Evolutionary conservation across 192 early-diverging fungal genomes (phyloP).

Genomic region (Coemansia sp.): DNA sequence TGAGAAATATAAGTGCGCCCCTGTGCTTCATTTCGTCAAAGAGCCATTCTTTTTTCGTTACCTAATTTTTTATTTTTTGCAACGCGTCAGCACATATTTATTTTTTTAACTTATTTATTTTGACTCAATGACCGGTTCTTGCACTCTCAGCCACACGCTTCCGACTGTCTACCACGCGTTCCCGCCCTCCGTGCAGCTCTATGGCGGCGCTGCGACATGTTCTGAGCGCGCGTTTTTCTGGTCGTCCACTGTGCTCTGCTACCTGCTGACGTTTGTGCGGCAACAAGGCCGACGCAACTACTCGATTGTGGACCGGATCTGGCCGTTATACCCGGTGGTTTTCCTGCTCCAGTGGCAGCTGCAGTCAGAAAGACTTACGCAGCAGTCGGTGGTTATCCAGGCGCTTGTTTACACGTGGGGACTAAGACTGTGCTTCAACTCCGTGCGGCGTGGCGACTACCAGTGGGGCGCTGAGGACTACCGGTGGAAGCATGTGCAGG

Average conservation of each 20-base stretch:
- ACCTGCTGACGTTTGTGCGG: slow-evolving; percentile 25
- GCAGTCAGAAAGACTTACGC: slow-evolving; percentile 18
- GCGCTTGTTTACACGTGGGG: slow-evolving; percentile 70
- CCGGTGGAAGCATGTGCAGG: slow-evolving; percentile 64
- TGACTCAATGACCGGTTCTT: neutral
- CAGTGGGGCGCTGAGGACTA: slow-evolving; percentile 70
- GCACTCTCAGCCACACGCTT: neutral
- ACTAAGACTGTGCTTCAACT: slow-evolving; percentile 75
- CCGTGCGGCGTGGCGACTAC: slow-evolving; percentile 78
- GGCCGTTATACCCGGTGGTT: slow-evolving; percentile 71
- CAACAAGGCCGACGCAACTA: slow-evolving; percentile 36
- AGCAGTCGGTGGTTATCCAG: slow-evolving; percentile 40
- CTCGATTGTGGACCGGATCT: slow-evolving; percentile 71
- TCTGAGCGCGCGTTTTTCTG: slow-evolving; percentile 66
- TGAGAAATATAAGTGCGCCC: no score
- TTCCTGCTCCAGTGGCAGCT: slow-evolving; percentile 62
- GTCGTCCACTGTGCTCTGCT: slow-evolving; percentile 6
- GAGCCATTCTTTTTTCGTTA: no score
- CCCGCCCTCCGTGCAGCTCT: neutral
- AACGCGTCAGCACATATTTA: no score
- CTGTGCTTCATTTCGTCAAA: no score
- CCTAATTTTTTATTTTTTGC: no score
- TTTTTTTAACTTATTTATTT: neutral
- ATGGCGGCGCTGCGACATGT: slow-evolving; percentile 34
- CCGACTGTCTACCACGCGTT: neutral